Percentiles rank a stretch among this genome's conserved stretches.
phyloP scores from a whole-genome alignment of 805 yeast species.

The Geotrichum ghanense region DNA sequence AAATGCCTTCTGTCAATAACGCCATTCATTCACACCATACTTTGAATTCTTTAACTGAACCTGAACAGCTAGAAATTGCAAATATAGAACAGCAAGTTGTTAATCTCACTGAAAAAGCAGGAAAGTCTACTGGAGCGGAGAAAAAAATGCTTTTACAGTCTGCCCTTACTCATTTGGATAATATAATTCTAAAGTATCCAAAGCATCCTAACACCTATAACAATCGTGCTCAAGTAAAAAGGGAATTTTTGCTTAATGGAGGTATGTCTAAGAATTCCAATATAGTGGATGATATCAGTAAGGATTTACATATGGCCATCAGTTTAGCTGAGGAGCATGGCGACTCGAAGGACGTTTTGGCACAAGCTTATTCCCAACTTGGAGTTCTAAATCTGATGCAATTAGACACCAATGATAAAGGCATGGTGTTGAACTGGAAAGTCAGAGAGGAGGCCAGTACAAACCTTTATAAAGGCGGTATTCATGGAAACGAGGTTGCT shows the following conservation, averaged over 20 bases:
- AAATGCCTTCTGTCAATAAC: no score
- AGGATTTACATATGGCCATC: conserved; percentile 19
- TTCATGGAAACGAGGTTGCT: conserved; percentile 23
- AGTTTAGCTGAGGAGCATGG: conserved; percentile 17
- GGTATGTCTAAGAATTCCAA: conserved; percentile 1
- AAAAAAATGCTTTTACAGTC: no score
- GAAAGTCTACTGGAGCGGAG: neutral
- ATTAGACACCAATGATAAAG: conserved; percentile 9
- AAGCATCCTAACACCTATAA: conserved; percentile 25
- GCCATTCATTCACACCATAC: no score
- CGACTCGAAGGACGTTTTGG: conserved; percentile 14
- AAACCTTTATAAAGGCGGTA: conserved; percentile 19
- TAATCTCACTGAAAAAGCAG: neutral
- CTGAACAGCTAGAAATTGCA: neutral
- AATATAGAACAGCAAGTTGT: neutral
- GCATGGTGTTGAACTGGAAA: conserved; percentile 15
- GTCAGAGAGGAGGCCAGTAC: conserved; percentile 21
- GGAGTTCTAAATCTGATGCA: conserved; percentile 19
- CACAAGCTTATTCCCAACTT: conserved; percentile 23
- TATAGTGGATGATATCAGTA: conserved; percentile 6
- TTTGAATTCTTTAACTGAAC: no score
- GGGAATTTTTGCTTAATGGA: conserved; percentile 4
- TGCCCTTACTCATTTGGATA: neutral
- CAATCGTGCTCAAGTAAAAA: conserved; percentile 23
- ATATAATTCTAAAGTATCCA: neutral